phyloP scores from a whole-genome alignment of 2,329 filamentous ascomycete species.

The Allantophomopsis lycopodina region DNA sequence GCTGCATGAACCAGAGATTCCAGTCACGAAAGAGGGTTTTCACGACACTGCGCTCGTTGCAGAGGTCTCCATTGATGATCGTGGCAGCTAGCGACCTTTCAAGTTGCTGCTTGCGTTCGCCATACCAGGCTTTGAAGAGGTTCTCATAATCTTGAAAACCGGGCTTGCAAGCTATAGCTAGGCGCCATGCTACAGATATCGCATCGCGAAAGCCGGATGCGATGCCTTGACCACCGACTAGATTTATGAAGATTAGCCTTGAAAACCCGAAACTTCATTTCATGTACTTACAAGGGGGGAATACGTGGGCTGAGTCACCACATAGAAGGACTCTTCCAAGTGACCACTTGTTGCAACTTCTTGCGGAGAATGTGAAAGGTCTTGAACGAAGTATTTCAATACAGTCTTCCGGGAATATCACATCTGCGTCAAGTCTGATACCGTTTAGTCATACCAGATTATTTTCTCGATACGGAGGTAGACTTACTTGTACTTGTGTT shows the following conservation, averaged over 20 bases:
- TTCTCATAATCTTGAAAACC: slow-evolving; percentile 9
- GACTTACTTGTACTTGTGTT: slow-evolving; percentile 4
- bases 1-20: slow-evolving; percentile 18
- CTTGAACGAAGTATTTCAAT: slow-evolving; percentile 29
- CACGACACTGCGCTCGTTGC: slow-evolving; percentile 15
- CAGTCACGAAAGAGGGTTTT: slow-evolving; percentile 19
- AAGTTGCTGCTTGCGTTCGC: slow-evolving; percentile 23
- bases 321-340: slow-evolving; percentile 25
- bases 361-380: slow-evolving; percentile 29
- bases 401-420: slow-evolving; percentile 28
- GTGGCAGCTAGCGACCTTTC: slow-evolving; percentile 20
- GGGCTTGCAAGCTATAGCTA: slow-evolving; percentile 15
- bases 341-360: slow-evolving; percentile 32
- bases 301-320: slow-evolving; percentile 36
- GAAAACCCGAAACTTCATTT: slow-evolving; percentile 2
- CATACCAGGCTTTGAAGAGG: slow-evolving; percentile 19
- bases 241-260: background rate
- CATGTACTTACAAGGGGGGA: slow-evolving; percentile 26
- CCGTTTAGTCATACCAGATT: no score
- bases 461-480: no score
- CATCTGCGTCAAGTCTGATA: slow-evolving; percentile 9
- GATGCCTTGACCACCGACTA: slow-evolving; percentile 27
- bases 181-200: slow-evolving; percentile 21
- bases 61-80: slow-evolving; percentile 19
- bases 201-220: slow-evolving; percentile 25